Conservation (phyloP, 2,329 filamentous ascomycete genomes). For the Colletotrichum gloeosporioides region DNA sequence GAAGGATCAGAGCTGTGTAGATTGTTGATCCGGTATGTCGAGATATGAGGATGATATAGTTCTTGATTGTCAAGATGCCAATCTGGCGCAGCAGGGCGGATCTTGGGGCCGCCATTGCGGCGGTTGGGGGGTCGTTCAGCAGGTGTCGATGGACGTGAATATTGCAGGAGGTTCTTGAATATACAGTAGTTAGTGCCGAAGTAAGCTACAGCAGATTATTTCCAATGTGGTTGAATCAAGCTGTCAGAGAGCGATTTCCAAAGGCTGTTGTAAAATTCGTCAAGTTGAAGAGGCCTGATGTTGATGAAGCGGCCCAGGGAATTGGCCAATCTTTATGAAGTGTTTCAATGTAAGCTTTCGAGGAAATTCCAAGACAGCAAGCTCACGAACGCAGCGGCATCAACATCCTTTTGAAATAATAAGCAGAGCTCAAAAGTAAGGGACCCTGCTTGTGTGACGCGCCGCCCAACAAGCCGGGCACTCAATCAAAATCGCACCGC, state of each 20-base stretch:
- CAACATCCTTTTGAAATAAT: neutral
- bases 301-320: neutral
- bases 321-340: neutral
- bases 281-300: fast-evolving
- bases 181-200: neutral
- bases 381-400: neutral
- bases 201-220: neutral
- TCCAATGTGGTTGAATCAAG: neutral
- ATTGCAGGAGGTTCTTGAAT: neutral
- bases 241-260: neutral
- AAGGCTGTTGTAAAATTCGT: neutral
- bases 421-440: neutral
- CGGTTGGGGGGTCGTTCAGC: neutral
- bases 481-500: neutral
- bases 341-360: neutral
- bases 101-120: neutral
- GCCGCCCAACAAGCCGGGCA: neutral
- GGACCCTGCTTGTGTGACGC: neutral
- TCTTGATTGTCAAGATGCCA: slow-evolving; percentile 66
- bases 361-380: neutral
- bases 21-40: slow-evolving; percentile 58
- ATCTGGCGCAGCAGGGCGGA: slow-evolving; percentile 48
- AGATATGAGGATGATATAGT: slow-evolving; percentile 60
- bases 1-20: slow-evolving; percentile 64
- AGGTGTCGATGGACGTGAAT: neutral